Percentiles rank a stretch among this genome's conserved stretches.
phyloP scores from a whole-genome alignment of 1,284 basidiomycete genomes.

The Singerocomus rubriflavus region DNA sequence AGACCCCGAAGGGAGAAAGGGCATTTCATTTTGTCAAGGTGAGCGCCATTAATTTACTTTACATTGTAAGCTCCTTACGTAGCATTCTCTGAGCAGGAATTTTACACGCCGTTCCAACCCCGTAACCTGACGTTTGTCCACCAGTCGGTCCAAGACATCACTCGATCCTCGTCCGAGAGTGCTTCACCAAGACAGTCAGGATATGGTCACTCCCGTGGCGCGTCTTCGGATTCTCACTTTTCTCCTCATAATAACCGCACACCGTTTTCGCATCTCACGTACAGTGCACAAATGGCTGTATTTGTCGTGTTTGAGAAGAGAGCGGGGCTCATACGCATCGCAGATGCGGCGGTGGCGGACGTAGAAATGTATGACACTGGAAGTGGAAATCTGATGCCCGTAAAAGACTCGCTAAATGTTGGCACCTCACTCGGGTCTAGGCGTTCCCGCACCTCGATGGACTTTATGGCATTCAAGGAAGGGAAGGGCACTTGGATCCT shows the following conservation, averaged over 20 bases:
- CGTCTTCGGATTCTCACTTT: constrained; percentile 23
- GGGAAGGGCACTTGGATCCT: constrained; percentile 53
- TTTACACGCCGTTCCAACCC: constrained; percentile 69
- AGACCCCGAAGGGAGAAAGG: constrained; percentile 76
- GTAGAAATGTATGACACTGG: constrained; percentile 61
- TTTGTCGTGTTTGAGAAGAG: constrained; percentile 83
- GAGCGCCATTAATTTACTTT: background rate
- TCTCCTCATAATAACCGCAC: constrained; percentile 19
- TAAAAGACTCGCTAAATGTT: constrained; percentile 24
- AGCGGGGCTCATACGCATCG: constrained; percentile 71
- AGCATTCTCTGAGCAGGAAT: constrained; percentile 52
- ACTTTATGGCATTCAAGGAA: constrained; percentile 44
- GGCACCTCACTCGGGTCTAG: constrained; percentile 25
- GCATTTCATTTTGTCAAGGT: constrained; percentile 79
- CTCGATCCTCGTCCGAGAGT: constrained; percentile 45
- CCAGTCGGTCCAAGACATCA: constrained; percentile 57
- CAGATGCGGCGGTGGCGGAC: constrained; percentile 75
- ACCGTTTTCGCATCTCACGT: constrained; percentile 37
- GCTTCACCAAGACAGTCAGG: constrained; percentile 26
- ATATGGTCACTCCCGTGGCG: constrained; percentile 22
- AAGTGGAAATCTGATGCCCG: constrained; percentile 23
- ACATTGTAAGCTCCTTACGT: background rate
- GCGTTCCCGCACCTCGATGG: constrained; percentile 54
- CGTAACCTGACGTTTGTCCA: constrained; percentile 65
- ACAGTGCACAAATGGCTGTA: constrained; percentile 66